Conservation (phyloP, 1,284 basidiomycete genomes). For the Testicularia cyperi region DNA sequence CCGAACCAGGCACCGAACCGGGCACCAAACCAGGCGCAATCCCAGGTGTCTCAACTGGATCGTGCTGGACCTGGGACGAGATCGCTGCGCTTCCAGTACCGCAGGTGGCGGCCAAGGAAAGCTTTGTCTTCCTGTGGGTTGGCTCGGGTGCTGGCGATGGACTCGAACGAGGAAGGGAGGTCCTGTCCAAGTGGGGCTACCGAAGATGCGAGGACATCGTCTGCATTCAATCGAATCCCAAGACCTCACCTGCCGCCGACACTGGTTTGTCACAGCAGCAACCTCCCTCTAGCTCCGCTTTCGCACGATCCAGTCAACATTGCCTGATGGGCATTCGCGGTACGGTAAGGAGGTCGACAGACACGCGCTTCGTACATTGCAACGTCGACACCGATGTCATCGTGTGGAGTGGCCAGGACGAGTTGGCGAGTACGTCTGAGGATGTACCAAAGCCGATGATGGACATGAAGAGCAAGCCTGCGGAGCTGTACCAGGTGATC, state of each 20-base stretch:
- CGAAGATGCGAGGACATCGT: slow-evolving; percentile 93
- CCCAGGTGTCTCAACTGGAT: neutral
- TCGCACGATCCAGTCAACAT: slow-evolving; percentile 66
- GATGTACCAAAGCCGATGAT: slow-evolving; percentile 3
- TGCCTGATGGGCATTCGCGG: slow-evolving; percentile 98
- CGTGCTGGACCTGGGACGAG: slow-evolving; percentile 74
- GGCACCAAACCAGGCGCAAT: too few species aligned
- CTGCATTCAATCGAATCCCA: slow-evolving; percentile 88
- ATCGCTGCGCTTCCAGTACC: slow-evolving; percentile 81
- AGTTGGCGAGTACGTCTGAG: slow-evolving; percentile 15
- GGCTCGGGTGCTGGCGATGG: slow-evolving; percentile 87
- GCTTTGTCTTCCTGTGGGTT: slow-evolving; percentile 95
- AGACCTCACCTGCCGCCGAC: slow-evolving; percentile 63
- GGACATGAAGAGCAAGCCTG: slow-evolving; percentile 81
- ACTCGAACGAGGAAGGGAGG: slow-evolving; percentile 85
- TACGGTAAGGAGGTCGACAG: slow-evolving; percentile 88
- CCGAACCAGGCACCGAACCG: neutral
- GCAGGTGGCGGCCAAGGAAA: slow-evolving; percentile 74
- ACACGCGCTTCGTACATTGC: slow-evolving; percentile 94
- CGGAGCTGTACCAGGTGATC: slow-evolving; percentile 90
- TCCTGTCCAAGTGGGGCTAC: slow-evolving; percentile 92
- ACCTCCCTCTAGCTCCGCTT: slow-evolving; percentile 28
- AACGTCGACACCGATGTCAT: slow-evolving; percentile 98
- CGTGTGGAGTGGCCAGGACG: slow-evolving; percentile 82
- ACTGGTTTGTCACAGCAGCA: neutral